Conservation (phyloP, 768 basidiomycete species). For the Xerocomus brunneocitrinus region DNA sequence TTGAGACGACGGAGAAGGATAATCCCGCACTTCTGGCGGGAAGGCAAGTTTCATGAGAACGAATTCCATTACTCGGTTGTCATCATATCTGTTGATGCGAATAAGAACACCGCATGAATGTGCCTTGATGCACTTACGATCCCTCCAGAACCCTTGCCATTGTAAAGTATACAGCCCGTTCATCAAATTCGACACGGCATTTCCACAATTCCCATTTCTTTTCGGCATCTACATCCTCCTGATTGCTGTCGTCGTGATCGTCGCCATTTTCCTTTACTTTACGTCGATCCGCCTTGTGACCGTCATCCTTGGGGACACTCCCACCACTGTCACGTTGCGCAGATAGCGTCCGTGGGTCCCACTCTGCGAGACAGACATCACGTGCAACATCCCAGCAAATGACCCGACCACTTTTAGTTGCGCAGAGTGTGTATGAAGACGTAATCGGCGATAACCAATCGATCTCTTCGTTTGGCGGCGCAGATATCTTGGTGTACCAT, state of each 20-base stretch:
- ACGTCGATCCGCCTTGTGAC: constrained; percentile 2
- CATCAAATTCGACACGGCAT: constrained; percentile 71
- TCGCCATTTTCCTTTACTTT: constrained; percentile 9
- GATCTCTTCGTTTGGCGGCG: constrained; percentile 64
- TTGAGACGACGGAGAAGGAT: constrained; percentile 17
- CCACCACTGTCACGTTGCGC: constrained; percentile 1
- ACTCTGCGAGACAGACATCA: constrained; percentile 59
- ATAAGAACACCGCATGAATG: constrained; percentile 2
- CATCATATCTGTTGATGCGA: constrained; percentile 42
- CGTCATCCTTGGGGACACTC: constrained; percentile 6
- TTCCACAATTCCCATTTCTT: constrained; percentile 71
- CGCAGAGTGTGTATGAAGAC: constrained; percentile 70
- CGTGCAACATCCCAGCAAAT: constrained; percentile 72
- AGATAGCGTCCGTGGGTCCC: constrained; percentile 47
- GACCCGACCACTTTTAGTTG: constrained; percentile 70
- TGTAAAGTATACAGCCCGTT: constrained; percentile 65
- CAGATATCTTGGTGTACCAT: constrained; percentile 69
- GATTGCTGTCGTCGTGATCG: constrained; percentile 10
- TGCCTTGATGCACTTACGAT: constrained; percentile 36
- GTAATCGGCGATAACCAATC: constrained; percentile 79
- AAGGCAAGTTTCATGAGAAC: constrained; percentile 66
- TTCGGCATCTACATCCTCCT: constrained; percentile 16
- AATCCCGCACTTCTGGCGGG: constrained; percentile 43
- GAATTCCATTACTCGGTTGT: constrained; percentile 65
- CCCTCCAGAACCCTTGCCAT: constrained; percentile 62